Percentiles rank a stretch among this genome's conserved stretches.
Evolutionary conservation across 148 eudicot genomes (phyloP).

Genomic region (Limonium bicolor): DNA sequence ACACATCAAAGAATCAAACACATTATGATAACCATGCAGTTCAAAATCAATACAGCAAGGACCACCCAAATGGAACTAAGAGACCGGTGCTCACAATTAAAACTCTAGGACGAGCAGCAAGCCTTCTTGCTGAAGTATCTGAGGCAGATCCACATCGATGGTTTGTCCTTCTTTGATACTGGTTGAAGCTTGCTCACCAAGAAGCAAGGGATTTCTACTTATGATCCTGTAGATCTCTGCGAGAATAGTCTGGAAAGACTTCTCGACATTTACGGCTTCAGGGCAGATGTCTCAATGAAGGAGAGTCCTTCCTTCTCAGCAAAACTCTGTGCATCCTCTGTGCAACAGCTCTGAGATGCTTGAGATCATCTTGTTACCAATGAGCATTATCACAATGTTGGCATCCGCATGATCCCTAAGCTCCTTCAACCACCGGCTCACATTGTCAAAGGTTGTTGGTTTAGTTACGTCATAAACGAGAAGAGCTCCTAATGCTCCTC

Average conservation of each 20-base stretch:
- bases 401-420: constrained; percentile 1
- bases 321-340: not conserved
- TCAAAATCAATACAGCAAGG: too few species aligned
- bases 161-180: constrained; percentile 5
- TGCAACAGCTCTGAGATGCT: constrained; percentile 1
- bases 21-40: too few species aligned
- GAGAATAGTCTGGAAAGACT: not conserved
- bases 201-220: constrained; percentile 2
- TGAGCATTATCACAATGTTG: constrained; percentile 1
- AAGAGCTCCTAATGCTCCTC: not conserved
- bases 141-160: not conserved
- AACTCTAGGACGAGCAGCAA: constrained; percentile 4
- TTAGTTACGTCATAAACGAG: constrained; percentile 2
- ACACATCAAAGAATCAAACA: too few species aligned
- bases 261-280: not conserved
- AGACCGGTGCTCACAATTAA: too few species aligned
- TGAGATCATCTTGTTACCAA: constrained; percentile 1
- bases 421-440: not conserved
- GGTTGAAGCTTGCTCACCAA: constrained; percentile 1
- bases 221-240: constrained; percentile 1
- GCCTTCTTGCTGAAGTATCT: not conserved
- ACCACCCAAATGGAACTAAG: too few species aligned
- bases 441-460: not conserved
- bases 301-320: not conserved
- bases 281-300: constrained; percentile 3